Conservation (phyloP, 2,329 filamentous ascomycete genomes). For the Colletotrichum liriopes region DNA sequence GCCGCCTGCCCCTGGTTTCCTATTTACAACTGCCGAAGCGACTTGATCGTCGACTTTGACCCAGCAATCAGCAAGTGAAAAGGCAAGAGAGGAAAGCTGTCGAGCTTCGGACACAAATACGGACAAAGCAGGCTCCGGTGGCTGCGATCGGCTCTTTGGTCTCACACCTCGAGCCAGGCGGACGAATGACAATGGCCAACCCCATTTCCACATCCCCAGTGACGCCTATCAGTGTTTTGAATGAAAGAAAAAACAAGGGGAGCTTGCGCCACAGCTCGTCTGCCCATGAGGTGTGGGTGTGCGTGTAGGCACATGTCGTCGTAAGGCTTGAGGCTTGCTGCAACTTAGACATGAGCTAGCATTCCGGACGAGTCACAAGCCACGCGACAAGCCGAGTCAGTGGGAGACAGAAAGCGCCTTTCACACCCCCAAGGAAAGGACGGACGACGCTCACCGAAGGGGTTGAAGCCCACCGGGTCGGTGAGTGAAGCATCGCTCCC, state of each 20-base stretch:
- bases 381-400: slow-evolving; percentile 24
- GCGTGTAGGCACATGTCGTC: not conserved
- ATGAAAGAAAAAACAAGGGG: not conserved
- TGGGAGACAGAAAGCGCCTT: not conserved
- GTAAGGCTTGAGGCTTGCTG: slow-evolving; percentile 5
- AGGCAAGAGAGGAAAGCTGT: not conserved
- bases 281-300: slow-evolving; percentile 6
- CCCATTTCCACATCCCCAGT: not conserved
- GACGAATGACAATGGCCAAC: not conserved
- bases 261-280: slow-evolving; percentile 14
- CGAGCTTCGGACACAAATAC: slow-evolving; percentile 2
- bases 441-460: not conserved
- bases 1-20: not conserved
- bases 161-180: not conserved
- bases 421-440: not conserved
- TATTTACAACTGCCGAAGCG: slow-evolving; percentile 30
- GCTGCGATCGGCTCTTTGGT: slow-evolving; percentile 5
- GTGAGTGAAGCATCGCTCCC: not conserved
- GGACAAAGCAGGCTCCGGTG: not conserved
- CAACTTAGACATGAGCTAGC: not conserved
- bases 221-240: not conserved
- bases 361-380: slow-evolving; percentile 25
- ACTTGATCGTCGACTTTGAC: slow-evolving; percentile 6
- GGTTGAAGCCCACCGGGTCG: not conserved
- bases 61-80: not conserved